Percentiles rank a stretch among this genome's conserved stretches.
phyloP scores from a whole-genome alignment of 192 early-diverging fungal species.

The Gorgonomyces haynaldii region DNA sequence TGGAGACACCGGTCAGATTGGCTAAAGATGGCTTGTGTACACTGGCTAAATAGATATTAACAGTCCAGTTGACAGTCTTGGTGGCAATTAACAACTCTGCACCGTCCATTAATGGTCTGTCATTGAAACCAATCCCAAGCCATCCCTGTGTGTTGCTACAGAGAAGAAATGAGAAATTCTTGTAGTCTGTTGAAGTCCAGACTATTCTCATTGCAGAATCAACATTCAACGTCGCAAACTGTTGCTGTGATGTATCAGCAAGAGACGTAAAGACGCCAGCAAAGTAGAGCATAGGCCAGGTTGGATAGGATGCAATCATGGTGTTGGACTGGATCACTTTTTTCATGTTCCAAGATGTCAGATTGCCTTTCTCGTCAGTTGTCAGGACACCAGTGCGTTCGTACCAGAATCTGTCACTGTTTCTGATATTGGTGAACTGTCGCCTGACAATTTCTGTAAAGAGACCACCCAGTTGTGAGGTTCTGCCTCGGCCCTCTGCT shows the following conservation, averaged over 20 bases:
- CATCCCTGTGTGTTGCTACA: constrained; percentile 3
- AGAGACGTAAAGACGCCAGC: neutral
- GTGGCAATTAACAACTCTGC: too few species aligned
- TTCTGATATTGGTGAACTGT: constrained; percentile 32
- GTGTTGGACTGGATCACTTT: constrained; percentile 25
- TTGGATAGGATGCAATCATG: constrained; percentile 19
- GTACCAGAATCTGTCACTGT: constrained; percentile 40
- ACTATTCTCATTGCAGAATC: neutral
- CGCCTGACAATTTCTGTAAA: constrained; percentile 13
- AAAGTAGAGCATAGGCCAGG: constrained; percentile 15
- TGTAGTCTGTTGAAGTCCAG: neutral
- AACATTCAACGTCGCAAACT: neutral
- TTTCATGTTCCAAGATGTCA: constrained; percentile 15
- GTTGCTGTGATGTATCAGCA: neutral
- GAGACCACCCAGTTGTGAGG: constrained; percentile 19
- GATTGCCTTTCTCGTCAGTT: constrained; percentile 17
- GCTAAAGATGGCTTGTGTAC: too few species aligned
- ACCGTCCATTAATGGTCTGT: too few species aligned
- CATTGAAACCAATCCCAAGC: neutral
- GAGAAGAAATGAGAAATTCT: neutral
- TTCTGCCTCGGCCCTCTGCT: constrained; percentile 13
- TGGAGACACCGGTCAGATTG: neutral
- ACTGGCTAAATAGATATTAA: too few species aligned
- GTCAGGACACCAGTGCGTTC: constrained; percentile 33
- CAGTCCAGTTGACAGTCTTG: neutral